Evolutionary conservation across 78 protist genomes (phyloP).

Genomic region (Salpingoeca rosetta): DNA sequence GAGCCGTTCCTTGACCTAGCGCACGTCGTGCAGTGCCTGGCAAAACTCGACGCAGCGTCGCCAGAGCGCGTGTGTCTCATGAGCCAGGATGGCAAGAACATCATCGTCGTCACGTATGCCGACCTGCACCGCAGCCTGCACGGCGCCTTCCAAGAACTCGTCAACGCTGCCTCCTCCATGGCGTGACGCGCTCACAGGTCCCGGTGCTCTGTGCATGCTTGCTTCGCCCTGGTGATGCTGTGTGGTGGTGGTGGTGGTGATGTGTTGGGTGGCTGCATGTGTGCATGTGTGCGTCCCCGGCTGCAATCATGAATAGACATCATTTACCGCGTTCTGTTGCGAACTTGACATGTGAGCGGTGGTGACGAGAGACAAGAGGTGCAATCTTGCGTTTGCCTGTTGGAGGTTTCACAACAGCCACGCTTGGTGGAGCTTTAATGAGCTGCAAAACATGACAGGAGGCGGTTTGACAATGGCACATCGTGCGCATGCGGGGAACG

Average conservation of each 20-base stretch:
- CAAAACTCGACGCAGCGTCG: conserved; percentile 57
- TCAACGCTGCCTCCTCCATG: background rate
- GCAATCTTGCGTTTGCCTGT: no score
- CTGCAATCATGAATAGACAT: no score
- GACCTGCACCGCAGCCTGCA: conserved; percentile 25
- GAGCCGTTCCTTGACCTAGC: conserved; percentile 54
- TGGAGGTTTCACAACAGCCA: no score
- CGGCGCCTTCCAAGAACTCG: background rate
- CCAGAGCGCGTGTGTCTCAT: conserved; percentile 33
- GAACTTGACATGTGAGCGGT: no score
- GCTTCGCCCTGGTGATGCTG: background rate
- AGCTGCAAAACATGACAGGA: no score
- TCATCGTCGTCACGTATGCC: conserved; percentile 53
- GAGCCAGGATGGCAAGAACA: conserved; percentile 43
- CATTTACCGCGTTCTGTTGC: no score
- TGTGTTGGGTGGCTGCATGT: background rate
- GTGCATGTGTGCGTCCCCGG: no score
- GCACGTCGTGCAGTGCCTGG: conserved; percentile 54
- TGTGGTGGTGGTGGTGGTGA: background rate
- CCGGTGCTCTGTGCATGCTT: background rate
- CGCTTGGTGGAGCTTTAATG: no score
- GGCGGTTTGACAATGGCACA: no score
- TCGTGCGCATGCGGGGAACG: no score
- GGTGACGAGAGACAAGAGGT: no score
- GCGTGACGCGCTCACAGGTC: background rate